These are phyloP conservation scores for Sporopachydermia quercuum DNA, from an alignment of 805 yeast genomes.

Conservation along the genomic window DNA sequence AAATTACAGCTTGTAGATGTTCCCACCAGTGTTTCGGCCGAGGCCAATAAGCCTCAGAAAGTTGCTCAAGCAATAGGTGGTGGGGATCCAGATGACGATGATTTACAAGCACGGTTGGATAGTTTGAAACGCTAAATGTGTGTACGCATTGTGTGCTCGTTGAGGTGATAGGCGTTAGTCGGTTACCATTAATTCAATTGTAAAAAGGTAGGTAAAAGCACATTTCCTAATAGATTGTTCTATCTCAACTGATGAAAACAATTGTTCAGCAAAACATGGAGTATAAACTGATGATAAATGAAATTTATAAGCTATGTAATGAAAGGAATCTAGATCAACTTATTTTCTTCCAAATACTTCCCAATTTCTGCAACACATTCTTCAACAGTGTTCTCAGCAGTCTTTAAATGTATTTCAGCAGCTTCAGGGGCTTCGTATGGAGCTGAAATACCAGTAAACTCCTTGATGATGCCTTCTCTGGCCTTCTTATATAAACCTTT, in stretches of 20 bases:
- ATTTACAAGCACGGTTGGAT: slow-evolving; percentile 76
- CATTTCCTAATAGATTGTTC: too few relatives aligned
- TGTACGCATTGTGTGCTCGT: not conserved
- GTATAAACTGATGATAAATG: too few relatives aligned
- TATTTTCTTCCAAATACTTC: slow-evolving; percentile 45
- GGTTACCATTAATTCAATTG: too few relatives aligned
- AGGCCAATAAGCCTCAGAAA: slow-evolving; percentile 17
- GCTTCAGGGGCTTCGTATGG: slow-evolving; percentile 86
- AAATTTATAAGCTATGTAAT: too few relatives aligned
- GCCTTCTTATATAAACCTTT: slow-evolving; percentile 96
- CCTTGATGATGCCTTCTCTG: slow-evolving; percentile 84
- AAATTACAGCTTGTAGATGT: slow-evolving; percentile 28
- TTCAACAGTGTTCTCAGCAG: slow-evolving; percentile 59
- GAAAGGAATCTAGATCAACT: too few relatives aligned
- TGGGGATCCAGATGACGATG: slow-evolving; percentile 47
- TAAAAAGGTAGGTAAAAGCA: too few relatives aligned
- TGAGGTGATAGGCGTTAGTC: too few relatives aligned
- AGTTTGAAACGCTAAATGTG: slow-evolving; percentile 44
- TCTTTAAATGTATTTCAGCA: slow-evolving; percentile 73
- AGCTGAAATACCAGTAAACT: slow-evolving; percentile 90
- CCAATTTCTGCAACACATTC: slow-evolving; percentile 64
- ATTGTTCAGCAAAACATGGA: too few relatives aligned
- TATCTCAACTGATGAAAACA: too few relatives aligned
- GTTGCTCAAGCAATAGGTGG: slow-evolving; percentile 44
- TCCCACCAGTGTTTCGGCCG: slow-evolving; percentile 24